A percentile compares a stretch with the other conserved stretches of the same genome.
These are phyloP conservation scores for Trichoderma erinaceum DNA, from an alignment of 495 filamentous ascomycete genomes.

Conservation along the genomic window DNA sequence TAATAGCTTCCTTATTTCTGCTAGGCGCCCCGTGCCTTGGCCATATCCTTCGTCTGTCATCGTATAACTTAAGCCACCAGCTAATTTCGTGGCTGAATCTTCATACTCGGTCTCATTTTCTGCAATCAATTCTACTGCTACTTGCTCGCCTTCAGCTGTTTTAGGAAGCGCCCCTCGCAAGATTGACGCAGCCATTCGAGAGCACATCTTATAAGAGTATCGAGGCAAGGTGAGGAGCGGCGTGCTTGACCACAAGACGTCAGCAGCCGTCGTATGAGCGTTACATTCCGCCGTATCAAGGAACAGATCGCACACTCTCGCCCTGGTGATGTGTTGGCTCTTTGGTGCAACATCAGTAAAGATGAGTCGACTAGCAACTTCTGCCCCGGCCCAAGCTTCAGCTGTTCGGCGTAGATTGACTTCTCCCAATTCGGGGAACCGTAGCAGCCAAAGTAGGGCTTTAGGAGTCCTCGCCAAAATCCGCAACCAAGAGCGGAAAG, in stretches of 20 bases:
- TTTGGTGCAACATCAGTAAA: conserved; percentile 98
- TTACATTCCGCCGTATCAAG: conserved; percentile 98
- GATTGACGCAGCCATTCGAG: conserved; percentile 93
- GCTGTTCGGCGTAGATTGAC: conserved; percentile 76
- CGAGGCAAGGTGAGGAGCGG: conserved; percentile 91
- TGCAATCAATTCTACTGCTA: conserved; percentile 71
- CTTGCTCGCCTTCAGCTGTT: conserved; percentile 55
- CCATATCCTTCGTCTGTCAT: conserved; percentile 41
- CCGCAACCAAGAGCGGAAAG: conserved; percentile 92
- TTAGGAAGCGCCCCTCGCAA: conserved; percentile 81
- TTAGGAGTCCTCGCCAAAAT: conserved; percentile 84
- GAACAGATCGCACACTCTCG: conserved; percentile 87
- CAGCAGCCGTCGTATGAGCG: conserved; percentile 94
- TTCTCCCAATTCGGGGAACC: conserved; percentile 93
- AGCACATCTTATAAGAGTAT: conserved; percentile 98
- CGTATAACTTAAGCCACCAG: conserved; percentile 58
- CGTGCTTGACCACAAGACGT: conserved; percentile 93
- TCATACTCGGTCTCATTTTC: conserved; percentile 76
- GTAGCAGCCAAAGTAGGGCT: conserved; percentile 88
- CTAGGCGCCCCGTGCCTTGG: conserved; percentile 58
- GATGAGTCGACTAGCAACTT: conserved; percentile 83
- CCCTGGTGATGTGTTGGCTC: conserved; percentile 86
- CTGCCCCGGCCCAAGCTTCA: conserved; percentile 72
- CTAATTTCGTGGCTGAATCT: conserved; percentile 67
- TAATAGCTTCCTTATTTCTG: conserved; percentile 69